Percentiles rank a stretch among this genome's conserved stretches.
Conservation (phyloP, 2,329 filamentous ascomycete species). For the Arthrobotrys pseudoclavata region DNA sequence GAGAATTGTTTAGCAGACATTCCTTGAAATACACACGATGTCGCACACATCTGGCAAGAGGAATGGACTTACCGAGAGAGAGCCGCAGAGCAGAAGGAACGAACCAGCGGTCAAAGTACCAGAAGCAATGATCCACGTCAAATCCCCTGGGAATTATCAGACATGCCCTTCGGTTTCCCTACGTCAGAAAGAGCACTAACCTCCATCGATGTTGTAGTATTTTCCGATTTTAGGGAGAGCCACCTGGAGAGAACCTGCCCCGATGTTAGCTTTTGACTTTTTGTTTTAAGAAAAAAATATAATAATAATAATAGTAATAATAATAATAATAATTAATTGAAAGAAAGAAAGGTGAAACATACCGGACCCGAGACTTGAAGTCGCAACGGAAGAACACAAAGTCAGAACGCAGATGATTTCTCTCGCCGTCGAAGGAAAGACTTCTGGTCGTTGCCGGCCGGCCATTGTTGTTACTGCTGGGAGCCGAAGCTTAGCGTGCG, state of each 20-base stretch:
- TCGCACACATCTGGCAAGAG: neutral
- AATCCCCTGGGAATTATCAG: slow-evolving; percentile 28
- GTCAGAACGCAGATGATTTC: slow-evolving; percentile 48
- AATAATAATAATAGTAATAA: neutral
- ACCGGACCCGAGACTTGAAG: slow-evolving; percentile 45
- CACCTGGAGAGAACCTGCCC: slow-evolving; percentile 45
- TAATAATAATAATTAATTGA: neutral
- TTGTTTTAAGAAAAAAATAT: neutral
- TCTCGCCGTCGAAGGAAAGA: slow-evolving; percentile 44
- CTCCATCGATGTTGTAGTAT: slow-evolving; percentile 55
- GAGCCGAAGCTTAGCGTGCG: slow-evolving; percentile 19
- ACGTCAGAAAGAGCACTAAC: slow-evolving; percentile 20
- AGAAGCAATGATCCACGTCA: slow-evolving; percentile 58
- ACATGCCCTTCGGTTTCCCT: neutral
- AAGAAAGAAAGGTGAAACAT: neutral
- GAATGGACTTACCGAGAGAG: slow-evolving; percentile 42
- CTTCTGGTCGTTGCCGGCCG: slow-evolving; percentile 41
- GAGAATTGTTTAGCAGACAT: neutral
- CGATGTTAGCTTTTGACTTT: neutral
- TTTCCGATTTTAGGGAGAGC: slow-evolving; percentile 49
- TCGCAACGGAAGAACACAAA: slow-evolving; percentile 46
- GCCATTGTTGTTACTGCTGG: slow-evolving; percentile 25
- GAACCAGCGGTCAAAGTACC: slow-evolving; percentile 53
- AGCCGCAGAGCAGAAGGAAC: slow-evolving; percentile 50
- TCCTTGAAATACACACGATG: neutral